These are phyloP conservation scores for Psilocybe sp. DNA, from an alignment of 768 basidiomycete species.

Conservation along the genomic window DNA sequence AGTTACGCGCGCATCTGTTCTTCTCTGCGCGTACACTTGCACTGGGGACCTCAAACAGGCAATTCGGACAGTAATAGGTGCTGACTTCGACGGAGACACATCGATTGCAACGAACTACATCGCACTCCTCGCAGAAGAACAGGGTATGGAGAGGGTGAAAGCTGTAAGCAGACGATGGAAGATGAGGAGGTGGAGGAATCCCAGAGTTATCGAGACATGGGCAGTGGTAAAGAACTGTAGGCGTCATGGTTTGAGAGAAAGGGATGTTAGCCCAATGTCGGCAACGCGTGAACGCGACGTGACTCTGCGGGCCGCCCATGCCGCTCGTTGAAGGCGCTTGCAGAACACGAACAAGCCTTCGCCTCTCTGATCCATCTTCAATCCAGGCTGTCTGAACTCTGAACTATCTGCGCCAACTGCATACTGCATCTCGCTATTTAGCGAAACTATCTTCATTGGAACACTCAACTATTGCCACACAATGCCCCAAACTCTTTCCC, in stretches of 20 bases:
- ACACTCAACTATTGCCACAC: neutral
- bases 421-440: too few relatives aligned
- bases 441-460: too few relatives aligned
- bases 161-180: constrained; percentile 73
- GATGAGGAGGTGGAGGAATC: constrained; percentile 69
- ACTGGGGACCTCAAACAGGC: constrained; percentile 96
- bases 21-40: constrained; percentile 98
- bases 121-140: constrained; percentile 99
- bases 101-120: constrained; percentile 88
- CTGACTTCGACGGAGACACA: constrained; percentile 93
- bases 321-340: too few relatives aligned
- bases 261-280: too few relatives aligned
- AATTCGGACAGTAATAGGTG: constrained; percentile 97
- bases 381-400: too few relatives aligned
- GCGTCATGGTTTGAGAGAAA: constrained; percentile 21
- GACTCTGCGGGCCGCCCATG: neutral
- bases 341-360: too few relatives aligned
- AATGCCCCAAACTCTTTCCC: neutral
- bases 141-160: constrained; percentile 84
- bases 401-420: too few relatives aligned
- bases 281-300: constrained; percentile 2
- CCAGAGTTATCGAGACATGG: constrained; percentile 62
- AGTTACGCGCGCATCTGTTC: constrained; percentile 98
- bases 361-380: too few relatives aligned
- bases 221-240: constrained; percentile 64